Conservation (phyloP, 2,329 filamentous ascomycete genomes). For the Zymoseptoria brevis region DNA sequence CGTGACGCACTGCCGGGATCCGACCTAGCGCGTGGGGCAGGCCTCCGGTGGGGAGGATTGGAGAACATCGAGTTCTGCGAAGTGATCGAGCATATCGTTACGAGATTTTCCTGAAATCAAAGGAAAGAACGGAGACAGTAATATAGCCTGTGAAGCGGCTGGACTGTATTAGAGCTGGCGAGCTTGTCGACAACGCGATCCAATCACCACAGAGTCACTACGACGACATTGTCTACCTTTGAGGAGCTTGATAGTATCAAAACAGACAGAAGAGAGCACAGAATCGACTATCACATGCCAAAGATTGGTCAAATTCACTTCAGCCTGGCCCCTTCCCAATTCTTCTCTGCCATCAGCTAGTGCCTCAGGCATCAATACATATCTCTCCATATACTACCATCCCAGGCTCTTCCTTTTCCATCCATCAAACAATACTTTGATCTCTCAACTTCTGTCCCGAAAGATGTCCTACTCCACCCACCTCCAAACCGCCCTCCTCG, state of each 20-base stretch:
- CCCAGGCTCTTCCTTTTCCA: neutral
- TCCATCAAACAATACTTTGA: neutral
- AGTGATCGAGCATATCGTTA: neutral
- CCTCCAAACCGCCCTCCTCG: conserved; percentile 15
- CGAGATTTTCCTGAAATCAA: too few species aligned
- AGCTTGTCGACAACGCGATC: too few species aligned
- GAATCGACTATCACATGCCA: neutral
- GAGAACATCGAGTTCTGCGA: neutral
- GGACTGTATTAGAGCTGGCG: too few species aligned
- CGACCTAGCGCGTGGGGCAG: neutral
- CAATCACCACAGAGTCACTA: too few species aligned
- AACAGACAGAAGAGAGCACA: too few species aligned
- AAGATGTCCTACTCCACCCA: conserved; percentile 4
- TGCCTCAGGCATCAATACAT: neutral
- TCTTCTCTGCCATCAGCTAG: neutral
- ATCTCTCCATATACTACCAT: neutral
- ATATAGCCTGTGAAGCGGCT: too few species aligned
- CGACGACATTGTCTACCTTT: too few species aligned
- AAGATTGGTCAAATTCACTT: neutral
- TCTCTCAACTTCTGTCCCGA: neutral
- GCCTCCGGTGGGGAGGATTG: neutral
- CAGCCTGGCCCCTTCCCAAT: neutral
- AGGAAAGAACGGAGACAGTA: too few species aligned
- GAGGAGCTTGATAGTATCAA: too few species aligned
- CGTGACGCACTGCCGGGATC: neutral